These are phyloP conservation scores for Tulasnella calospora DNA, from an alignment of 768 basidiomycete species.

Conservation along the genomic window DNA sequence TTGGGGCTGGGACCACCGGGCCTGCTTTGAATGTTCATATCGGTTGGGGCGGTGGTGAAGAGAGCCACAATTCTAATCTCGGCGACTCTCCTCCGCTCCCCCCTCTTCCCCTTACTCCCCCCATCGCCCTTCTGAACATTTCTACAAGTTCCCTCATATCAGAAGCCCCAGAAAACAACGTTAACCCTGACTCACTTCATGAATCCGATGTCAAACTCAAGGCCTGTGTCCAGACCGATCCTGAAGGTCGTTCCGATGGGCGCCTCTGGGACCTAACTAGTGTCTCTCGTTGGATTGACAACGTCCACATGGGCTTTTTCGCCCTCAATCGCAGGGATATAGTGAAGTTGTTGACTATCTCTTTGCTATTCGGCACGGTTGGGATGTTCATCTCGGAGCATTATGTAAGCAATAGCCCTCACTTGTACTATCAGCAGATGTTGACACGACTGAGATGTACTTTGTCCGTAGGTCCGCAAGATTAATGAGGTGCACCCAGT, in stretches of 20 bases:
- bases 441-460: not conserved
- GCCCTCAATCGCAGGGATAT: conserved; percentile 1
- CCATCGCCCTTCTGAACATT: not conserved
- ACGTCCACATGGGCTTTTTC: no score
- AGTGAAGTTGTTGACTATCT: conserved; percentile 4
- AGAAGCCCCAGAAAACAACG: not conserved
- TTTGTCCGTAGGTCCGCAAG: not conserved
- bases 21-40: no score
- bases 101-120: not conserved
- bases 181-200: not conserved
- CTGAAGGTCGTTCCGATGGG: not conserved
- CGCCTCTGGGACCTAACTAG: not conserved
- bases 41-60: no score
- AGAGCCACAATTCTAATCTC: no score
- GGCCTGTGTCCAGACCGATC: not conserved
- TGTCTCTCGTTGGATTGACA: not conserved
- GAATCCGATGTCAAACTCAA: conserved; percentile 2
- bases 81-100: not conserved
- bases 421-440: no score
- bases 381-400: not conserved
- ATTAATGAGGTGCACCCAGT: not conserved
- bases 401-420: not conserved
- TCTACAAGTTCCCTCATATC: conserved; percentile 2
- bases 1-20: conserved; percentile 39
- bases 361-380: not conserved